Percentiles rank a stretch among this genome's conserved stretches.
phyloP scores from a whole-genome alignment of 1,284 basidiomycete genomes.

The Mycosarcoma mackinlayi region DNA sequence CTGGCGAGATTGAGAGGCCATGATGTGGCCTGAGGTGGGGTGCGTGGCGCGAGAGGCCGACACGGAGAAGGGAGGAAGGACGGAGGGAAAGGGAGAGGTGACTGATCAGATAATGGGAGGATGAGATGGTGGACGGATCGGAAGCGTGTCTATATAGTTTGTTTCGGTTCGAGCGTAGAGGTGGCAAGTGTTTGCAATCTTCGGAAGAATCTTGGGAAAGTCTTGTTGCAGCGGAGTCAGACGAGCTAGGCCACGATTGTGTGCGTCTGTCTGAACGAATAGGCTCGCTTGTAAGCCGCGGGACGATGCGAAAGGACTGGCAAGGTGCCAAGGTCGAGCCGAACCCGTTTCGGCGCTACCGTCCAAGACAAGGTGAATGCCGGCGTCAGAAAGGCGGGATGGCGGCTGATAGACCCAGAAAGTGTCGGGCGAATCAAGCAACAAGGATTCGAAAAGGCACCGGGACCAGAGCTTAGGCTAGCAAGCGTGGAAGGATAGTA shows the following conservation, averaged over 20 bases:
- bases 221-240: constrained; percentile 2
- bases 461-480: neutral
- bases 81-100: neutral
- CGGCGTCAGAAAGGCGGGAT: constrained; percentile 11
- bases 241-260: too few relatives aligned
- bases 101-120: too few relatives aligned
- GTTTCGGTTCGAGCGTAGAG: neutral
- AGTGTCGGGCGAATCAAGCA: too few relatives aligned
- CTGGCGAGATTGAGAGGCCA: constrained; percentile 22
- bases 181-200: neutral
- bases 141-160: constrained; percentile 28
- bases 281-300: too few relatives aligned
- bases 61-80: constrained; percentile 4
- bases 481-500: neutral
- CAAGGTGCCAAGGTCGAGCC: neutral
- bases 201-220: neutral
- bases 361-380: constrained; percentile 7
- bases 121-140: constrained; percentile 1
- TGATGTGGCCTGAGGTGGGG: constrained; percentile 11
- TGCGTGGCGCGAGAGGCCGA: too few relatives aligned
- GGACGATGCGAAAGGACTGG: too few relatives aligned
- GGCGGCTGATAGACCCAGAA: neutral
- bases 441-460: neutral
- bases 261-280: neutral
- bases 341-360: too few relatives aligned